Evolutionary conservation across 768 basidiomycete species (phyloP).

Genomic region (Pisolithus microcarpus): DNA sequence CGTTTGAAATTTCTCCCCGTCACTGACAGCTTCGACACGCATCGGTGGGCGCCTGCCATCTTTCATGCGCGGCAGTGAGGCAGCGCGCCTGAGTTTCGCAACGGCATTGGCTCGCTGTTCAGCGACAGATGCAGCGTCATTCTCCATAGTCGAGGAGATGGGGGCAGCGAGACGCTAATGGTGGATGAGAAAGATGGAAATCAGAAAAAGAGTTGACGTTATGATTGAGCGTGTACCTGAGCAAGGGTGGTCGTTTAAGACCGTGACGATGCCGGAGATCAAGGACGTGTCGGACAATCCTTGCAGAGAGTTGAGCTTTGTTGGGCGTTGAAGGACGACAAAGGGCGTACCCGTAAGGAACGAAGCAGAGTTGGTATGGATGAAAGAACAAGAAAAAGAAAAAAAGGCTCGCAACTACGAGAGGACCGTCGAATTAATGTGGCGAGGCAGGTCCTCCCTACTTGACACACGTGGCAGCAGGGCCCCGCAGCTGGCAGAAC

Average conservation of each 20-base stretch:
- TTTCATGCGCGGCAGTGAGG: slow-evolving; percentile 86
- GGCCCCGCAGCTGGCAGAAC: too few relatives aligned
- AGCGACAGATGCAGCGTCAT: slow-evolving; percentile 39
- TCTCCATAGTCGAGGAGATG: slow-evolving; percentile 20
- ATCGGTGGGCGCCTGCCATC: slow-evolving; percentile 83
- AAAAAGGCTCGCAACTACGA: not conserved
- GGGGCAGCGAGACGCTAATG: slow-evolving; percentile 7
- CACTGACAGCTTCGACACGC: slow-evolving; percentile 77
- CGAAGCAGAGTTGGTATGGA: slow-evolving; percentile 1
- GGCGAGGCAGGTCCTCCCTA: not conserved
- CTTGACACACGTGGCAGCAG: slow-evolving; percentile 9
- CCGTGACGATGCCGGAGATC: slow-evolving; percentile 2
- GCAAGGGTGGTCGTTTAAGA: slow-evolving; percentile 5
- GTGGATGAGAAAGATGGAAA: not conserved
- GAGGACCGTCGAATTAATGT: too few relatives aligned
- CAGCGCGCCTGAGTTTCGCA: slow-evolving; percentile 86
- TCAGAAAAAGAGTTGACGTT: not conserved
- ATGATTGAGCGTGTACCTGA: slow-evolving; percentile 1
- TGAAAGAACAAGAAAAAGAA: slow-evolving; percentile 6
- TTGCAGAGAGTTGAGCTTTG: not conserved
- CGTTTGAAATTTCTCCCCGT: slow-evolving; percentile 57
- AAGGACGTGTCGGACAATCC: not conserved
- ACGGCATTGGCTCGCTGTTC: slow-evolving; percentile 86
- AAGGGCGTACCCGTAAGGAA: slow-evolving; percentile 3
- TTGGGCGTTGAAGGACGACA: not conserved